A percentile compares a stretch with the other conserved stretches of the same genome.
phyloP scores from a whole-genome alignment of 2,329 filamentous ascomycete species.

The Purpureocillium lavendulum region DNA sequence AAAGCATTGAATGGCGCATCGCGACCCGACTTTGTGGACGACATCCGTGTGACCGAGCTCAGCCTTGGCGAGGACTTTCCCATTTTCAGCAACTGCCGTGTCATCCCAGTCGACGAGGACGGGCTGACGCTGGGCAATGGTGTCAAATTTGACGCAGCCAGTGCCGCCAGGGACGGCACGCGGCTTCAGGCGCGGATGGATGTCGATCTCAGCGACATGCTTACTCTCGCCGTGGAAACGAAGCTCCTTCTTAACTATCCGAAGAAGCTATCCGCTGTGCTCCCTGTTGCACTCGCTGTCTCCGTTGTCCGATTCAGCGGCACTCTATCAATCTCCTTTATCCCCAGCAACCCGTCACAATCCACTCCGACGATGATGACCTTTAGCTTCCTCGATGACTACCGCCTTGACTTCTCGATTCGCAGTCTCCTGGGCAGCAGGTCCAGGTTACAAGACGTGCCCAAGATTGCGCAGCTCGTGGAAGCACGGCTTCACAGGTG shows the following conservation, averaged over 20 bases:
- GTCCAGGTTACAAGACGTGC: conserved; percentile 75
- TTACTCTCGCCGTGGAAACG: conserved; percentile 90
- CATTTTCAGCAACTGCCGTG: conserved; percentile 95
- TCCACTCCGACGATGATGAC: conserved; percentile 79
- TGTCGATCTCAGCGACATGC: conserved; percentile 91
- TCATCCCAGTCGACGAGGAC: conserved; percentile 84
- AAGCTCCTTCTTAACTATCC: conserved; percentile 93
- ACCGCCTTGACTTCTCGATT: conserved; percentile 74
- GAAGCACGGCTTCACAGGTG: conserved; percentile 73
- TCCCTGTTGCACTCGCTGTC: conserved; percentile 86
- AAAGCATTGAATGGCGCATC: conserved; percentile 79
- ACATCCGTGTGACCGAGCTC: conserved; percentile 89
- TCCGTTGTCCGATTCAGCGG: conserved; percentile 92
- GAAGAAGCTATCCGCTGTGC: conserved; percentile 75
- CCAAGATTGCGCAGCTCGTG: conserved; percentile 79
- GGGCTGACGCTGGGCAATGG: conserved; percentile 48
- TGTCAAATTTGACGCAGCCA: conserved; percentile 42
- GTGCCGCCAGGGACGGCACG: conserved; percentile 53
- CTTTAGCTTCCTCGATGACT: conserved; percentile 89
- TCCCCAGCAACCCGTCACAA: conserved; percentile 63
- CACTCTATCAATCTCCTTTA: conserved; percentile 87
- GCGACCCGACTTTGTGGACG: conserved; percentile 85
- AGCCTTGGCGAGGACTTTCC: conserved; percentile 94
- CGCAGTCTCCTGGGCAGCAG: conserved; percentile 71
- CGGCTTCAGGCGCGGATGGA: conserved; percentile 92